Conservation (phyloP, 2,329 filamentous ascomycete species). For the Penicillium sp. region DNA sequence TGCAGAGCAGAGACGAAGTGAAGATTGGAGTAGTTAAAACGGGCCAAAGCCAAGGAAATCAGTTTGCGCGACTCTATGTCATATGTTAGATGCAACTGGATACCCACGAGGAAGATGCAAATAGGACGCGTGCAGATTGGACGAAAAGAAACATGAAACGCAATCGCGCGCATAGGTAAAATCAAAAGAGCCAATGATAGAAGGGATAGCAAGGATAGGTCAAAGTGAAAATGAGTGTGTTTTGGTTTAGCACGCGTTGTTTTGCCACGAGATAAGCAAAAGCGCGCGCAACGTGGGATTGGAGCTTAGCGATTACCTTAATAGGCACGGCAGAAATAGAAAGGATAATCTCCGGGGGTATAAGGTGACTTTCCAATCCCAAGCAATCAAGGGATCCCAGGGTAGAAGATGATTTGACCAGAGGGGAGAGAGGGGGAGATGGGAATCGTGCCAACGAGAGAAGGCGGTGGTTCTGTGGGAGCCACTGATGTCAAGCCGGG, state of each 20-base stretch:
- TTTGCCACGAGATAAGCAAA: conserved; percentile 18
- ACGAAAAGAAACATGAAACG: conserved; percentile 12
- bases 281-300: conserved; percentile 22
- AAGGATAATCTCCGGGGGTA: conserved; percentile 19
- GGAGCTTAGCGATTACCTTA: conserved; percentile 18
- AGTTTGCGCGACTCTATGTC: conserved; percentile 12
- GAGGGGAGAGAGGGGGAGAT: conserved; percentile 13
- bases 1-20: conserved; percentile 20
- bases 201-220: conserved; percentile 2
- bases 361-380: conserved; percentile 13
- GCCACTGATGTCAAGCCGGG: conserved; percentile 17
- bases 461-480: conserved; percentile 17
- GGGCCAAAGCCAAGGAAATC: conserved; percentile 12
- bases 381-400: conserved; percentile 22
- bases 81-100: conserved; percentile 18
- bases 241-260: conserved; percentile 23
- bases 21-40: conserved; percentile 11
- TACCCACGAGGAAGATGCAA: conserved; percentile 14
- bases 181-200: conserved; percentile 14
- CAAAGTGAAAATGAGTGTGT: neutral
- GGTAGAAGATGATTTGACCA: conserved; percentile 22
- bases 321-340: conserved; percentile 6
- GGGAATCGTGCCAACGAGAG: conserved; percentile 21
- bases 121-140: conserved; percentile 18
- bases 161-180: conserved; percentile 8